These are phyloP conservation scores for Pseudozyma flocculosa DNA, from an alignment of 1,284 basidiomycete species.

Conservation along the genomic window DNA sequence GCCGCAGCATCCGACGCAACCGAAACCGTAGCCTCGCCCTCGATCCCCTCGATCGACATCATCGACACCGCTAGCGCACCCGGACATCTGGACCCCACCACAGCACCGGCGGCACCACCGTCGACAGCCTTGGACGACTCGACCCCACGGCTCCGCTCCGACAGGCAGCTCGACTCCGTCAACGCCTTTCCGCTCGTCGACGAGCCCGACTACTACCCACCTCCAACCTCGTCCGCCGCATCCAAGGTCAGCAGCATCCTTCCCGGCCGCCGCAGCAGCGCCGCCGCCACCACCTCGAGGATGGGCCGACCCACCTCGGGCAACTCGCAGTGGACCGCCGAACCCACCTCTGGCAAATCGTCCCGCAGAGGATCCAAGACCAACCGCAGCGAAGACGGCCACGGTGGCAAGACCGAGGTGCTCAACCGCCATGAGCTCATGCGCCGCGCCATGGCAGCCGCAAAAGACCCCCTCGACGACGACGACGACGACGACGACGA, in stretches of 20 bases:
- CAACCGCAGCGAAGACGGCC: conserved; percentile 31
- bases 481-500: conserved; percentile 5
- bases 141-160: no score
- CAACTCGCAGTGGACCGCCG: conserved; percentile 14
- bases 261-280: not conserved
- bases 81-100: no score
- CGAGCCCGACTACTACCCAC: conserved; percentile 10
- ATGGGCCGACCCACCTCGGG: conserved; percentile 9
- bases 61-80: no score
- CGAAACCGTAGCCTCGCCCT: conserved; percentile 2
- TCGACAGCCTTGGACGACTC: no score
- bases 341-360: conserved; percentile 12
- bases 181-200: conserved; percentile 6
- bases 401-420: conserved; percentile 21
- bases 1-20: conserved; percentile 1
- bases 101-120: no score
- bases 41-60: conserved; percentile 15
- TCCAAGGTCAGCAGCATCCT: not conserved
- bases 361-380: conserved; percentile 27
- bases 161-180: no score
- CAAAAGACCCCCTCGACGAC: conserved; percentile 19
- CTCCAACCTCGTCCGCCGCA: not conserved
- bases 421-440: conserved; percentile 50
- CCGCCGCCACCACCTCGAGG: not conserved
- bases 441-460: conserved; percentile 49